Conservation (phyloP, 352 stramenopile genomes). For the Pythium diclinum region DNA sequence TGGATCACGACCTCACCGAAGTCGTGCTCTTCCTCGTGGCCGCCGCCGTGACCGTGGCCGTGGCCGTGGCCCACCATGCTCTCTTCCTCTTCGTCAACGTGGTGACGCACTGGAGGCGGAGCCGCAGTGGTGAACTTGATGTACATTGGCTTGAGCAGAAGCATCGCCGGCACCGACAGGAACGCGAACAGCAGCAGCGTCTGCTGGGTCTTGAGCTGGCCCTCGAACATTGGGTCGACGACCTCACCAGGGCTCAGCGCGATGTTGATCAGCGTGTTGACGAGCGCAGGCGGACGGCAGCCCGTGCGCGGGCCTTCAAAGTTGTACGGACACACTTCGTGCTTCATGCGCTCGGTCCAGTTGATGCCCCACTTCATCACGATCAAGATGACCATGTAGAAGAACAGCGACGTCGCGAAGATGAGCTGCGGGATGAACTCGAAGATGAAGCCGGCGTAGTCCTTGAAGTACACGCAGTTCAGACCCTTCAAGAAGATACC, state of each 20-base stretch:
- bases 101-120: constrained; percentile 49
- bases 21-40: constrained; percentile 82
- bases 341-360: constrained; percentile 94
- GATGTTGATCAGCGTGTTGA: constrained; percentile 99
- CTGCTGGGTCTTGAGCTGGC: constrained; percentile 88
- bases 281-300: constrained; percentile 96
- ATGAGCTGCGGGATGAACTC: constrained; percentile 97
- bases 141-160: constrained; percentile 95
- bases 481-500: constrained; percentile 95
- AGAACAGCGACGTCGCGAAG: constrained; percentile 96
- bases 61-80: constrained; percentile 37
- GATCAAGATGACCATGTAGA: constrained; percentile 99
- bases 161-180: constrained; percentile 94
- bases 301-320: constrained; percentile 92
- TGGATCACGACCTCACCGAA: constrained; percentile 99
- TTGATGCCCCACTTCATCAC: constrained; percentile 99
- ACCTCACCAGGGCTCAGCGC: constrained; percentile 92
- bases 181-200: constrained; percentile 93
- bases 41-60: constrained; percentile 37
- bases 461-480: constrained; percentile 96
- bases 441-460: constrained; percentile 95
- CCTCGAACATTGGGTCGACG: constrained; percentile 94
- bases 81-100: constrained; percentile 81
- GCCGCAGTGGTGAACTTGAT: constrained; percentile 69
- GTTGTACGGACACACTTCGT: constrained; percentile 91